These are phyloP conservation scores for Haplosporangium gracile DNA, from an alignment of 192 early-diverging fungal genomes.

Conservation along the genomic window DNA sequence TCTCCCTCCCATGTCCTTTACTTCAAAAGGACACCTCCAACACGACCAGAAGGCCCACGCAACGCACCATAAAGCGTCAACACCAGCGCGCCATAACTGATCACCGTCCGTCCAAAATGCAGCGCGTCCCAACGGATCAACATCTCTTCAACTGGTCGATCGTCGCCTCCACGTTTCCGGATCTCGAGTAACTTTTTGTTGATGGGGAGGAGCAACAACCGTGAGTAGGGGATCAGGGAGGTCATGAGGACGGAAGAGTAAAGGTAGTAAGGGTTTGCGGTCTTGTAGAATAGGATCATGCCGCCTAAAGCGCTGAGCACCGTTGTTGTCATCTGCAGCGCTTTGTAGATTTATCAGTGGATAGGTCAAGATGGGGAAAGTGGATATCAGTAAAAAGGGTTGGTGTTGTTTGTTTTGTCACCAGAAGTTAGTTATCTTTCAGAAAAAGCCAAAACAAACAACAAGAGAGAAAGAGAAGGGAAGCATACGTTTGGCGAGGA, in stretches of 20 bases:
- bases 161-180: constrained; percentile 23
- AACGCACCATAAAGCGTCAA: constrained; percentile 33
- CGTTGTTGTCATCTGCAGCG: constrained; percentile 26
- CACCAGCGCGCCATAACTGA: constrained; percentile 30
- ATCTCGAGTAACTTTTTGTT: constrained; percentile 40
- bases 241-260: constrained; percentile 26
- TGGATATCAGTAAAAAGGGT: background rate
- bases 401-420: background rate
- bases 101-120: constrained; percentile 29
- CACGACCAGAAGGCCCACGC: background rate
- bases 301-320: constrained; percentile 21
- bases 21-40: background rate
- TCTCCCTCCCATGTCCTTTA: background rate
- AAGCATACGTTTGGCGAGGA: constrained; percentile 24
- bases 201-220: constrained; percentile 18
- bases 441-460: background rate
- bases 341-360: background rate
- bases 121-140: constrained; percentile 30
- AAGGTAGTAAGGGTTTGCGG: constrained; percentile 30
- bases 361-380: background rate
- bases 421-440: too few relatives aligned
- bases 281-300: constrained; percentile 26
- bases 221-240: constrained; percentile 20
- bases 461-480: background rate
- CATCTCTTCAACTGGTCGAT: constrained; percentile 31